Evolutionary conservation across 176 grass and related monocot species (phyloP).

Genomic region (Chrysopogon serrulatus): DNA sequence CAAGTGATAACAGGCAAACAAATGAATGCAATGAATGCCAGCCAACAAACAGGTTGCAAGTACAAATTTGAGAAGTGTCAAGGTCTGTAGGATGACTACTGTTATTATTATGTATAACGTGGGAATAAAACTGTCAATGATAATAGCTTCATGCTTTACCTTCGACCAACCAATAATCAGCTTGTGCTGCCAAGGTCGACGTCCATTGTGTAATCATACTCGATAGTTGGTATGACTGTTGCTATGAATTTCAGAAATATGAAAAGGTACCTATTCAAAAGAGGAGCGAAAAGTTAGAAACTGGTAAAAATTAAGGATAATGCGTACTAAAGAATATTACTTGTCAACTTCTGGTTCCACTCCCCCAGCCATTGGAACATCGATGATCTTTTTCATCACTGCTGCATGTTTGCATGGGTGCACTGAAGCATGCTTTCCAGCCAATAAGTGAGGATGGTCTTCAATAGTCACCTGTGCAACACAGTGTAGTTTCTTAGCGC

Average conservation of each 20-base stretch:
- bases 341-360: conserved; percentile 96
- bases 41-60: not conserved
- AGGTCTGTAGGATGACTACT: not conserved
- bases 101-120: not conserved
- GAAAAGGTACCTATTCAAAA: conserved; percentile 75
- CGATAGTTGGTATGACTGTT: conserved; percentile 88
- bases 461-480: conserved; percentile 90
- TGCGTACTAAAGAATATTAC: conserved; percentile 29
- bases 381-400: conserved; percentile 98
- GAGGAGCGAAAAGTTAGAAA: not conserved
- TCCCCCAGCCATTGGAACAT: conserved; percentile 74
- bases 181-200: conserved; percentile 83
- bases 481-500: not conserved
- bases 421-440: conserved; percentile 84
- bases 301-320: not conserved
- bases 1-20: not conserved
- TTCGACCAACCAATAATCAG: conserved; percentile 26
- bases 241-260: conserved; percentile 98
- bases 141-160: conserved; percentile 9
- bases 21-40: not conserved
- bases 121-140: not conserved
- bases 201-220: conserved; percentile 98
- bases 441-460: conserved; percentile 84
- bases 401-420: conserved; percentile 91
- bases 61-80: not conserved